Evolutionary conservation across 345 rosid genomes (phyloP).

Genomic region (Raphanus sativus): DNA sequence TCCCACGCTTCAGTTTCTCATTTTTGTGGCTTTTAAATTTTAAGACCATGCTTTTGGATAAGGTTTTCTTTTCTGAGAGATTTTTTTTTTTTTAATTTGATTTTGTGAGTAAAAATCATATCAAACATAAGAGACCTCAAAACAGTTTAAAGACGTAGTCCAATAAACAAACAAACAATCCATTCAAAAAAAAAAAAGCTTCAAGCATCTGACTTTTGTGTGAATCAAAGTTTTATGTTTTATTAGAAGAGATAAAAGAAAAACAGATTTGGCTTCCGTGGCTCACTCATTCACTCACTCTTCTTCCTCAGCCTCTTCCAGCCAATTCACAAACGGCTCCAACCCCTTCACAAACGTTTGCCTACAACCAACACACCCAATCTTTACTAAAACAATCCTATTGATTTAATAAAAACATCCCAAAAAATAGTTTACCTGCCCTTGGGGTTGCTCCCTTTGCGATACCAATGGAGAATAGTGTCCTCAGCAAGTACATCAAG

Average conservation of each 20-base stretch:
- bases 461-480: conserved; percentile 87
- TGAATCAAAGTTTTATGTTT: not conserved
- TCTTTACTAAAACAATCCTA: not conserved
- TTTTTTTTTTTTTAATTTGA: not conserved
- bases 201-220: not conserved
- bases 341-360: conserved; percentile 91
- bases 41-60: conserved; percentile 24
- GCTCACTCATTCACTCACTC: conserved; percentile 43
- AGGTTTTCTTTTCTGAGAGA: not conserved
- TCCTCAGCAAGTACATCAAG: conserved; percentile 98
- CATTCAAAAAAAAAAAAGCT: not conserved
- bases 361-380: conserved; percentile 41
- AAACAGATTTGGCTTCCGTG: not conserved
- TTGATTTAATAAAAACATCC: not conserved
- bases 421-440: conserved; percentile 55
- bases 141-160: not conserved
- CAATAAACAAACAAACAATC: conserved; percentile 8
- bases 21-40: conserved; percentile 21
- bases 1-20: not conserved
- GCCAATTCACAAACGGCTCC: conserved; percentile 95
- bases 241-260: not conserved
- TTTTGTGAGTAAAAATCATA: not conserved
- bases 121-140: not conserved
- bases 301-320: conserved; percentile 98
- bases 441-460: conserved; percentile 82